These are phyloP conservation scores for Globisporangium spiculum DNA, from an alignment of 352 stramenopile genomes.

Conservation along the genomic window DNA sequence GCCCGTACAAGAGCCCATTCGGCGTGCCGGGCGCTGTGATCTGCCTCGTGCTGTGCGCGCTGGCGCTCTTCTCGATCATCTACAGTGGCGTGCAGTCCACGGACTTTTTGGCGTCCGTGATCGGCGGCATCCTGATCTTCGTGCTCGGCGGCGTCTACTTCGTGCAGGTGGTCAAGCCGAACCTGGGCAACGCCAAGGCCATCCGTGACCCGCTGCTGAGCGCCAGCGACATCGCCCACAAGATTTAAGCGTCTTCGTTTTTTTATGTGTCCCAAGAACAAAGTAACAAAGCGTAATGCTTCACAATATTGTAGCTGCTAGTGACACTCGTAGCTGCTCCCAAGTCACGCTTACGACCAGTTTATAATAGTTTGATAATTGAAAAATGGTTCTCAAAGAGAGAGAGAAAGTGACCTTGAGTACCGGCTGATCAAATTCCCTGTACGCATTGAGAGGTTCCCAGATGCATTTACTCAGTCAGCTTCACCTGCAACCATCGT, in stretches of 20 bases:
- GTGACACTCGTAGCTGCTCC: no score
- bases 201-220: slow-evolving; percentile 48
- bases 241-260: slow-evolving; percentile 6
- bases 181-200: slow-evolving; percentile 25
- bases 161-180: slow-evolving; percentile 34
- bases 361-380: no score
- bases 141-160: slow-evolving; percentile 44
- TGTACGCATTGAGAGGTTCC: no score
- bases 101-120: slow-evolving; percentile 59
- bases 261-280: not conserved
- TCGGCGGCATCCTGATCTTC: slow-evolving; percentile 58
- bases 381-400: no score
- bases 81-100: slow-evolving; percentile 54
- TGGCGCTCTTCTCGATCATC: slow-evolving; percentile 60
- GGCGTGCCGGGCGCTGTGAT: slow-evolving; percentile 42
- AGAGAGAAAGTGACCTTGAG: no score
- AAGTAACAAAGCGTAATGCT: not conserved
- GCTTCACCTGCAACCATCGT: no score
- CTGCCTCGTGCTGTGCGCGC: slow-evolving; percentile 41
- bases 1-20: slow-evolving; percentile 56
- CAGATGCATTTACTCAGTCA: no score
- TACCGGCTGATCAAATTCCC: no score
- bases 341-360: no score
- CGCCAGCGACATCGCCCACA: slow-evolving; percentile 20
- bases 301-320: no score